These are phyloP conservation scores for Pleurotus salmoneostramineus DNA, from an alignment of 768 basidiomycete genomes.

Conservation along the genomic window DNA sequence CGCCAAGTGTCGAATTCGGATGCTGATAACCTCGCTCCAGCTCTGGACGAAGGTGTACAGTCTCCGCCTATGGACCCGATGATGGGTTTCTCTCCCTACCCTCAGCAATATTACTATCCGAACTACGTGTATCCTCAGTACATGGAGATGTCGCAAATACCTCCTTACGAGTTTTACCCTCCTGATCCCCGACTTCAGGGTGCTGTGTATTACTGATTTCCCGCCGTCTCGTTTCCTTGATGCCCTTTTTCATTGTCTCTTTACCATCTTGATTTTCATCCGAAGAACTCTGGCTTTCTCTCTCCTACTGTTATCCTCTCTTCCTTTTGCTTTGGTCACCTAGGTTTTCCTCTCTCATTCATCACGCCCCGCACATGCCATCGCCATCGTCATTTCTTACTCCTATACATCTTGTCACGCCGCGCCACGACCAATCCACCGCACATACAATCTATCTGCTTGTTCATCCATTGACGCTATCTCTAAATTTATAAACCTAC, in stretches of 20 bases:
- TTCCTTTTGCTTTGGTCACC: background rate
- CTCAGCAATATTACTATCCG: conserved; percentile 67
- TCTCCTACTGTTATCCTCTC: background rate
- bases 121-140: conserved; percentile 64
- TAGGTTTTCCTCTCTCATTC: background rate
- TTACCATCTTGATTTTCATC: background rate
- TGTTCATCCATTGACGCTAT: conserved; percentile 5
- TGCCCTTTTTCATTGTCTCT: background rate
- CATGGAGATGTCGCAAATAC: conserved; percentile 62
- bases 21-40: conserved; percentile 12
- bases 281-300: background rate
- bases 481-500: conserved; percentile 3
- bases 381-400: no score
- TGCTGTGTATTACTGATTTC: conserved; percentile 4
- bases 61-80: conserved; percentile 29
- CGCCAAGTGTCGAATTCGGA: background rate
- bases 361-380: no score
- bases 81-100: conserved; percentile 59
- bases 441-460: background rate
- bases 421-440: no score
- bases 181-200: conserved; percentile 33
- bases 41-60: conserved; percentile 15
- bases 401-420: background rate
- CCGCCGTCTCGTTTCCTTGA: background rate
- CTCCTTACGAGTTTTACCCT: conserved; percentile 67